Base-by-base conservation (phyloP, 2,329 filamentous ascomycete genomes). In the Xylariaceae sp. region DNA sequence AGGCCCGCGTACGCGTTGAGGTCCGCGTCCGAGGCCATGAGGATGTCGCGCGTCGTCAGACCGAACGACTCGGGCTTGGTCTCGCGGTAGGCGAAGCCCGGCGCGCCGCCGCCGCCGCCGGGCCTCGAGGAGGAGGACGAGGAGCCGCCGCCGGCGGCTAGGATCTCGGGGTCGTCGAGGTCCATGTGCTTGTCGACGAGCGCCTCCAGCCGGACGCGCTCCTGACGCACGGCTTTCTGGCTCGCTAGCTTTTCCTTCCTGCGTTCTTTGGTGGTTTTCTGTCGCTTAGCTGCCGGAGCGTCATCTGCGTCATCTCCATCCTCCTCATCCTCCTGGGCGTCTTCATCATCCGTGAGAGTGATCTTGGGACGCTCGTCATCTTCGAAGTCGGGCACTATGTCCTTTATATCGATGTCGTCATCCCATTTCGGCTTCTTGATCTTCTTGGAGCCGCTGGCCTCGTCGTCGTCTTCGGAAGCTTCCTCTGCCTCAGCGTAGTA, bases 381-480 rank as follows among this genome's bases (percentile, higher is more conserved):
- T 14, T 85, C 77, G 53, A 93, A 94, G 40, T 94, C 86, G 2
- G 87, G 88, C 18, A 94, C 66, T 32, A 95, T 71, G 57, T 94
- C 90, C 40, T 83, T 87, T 64, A 98, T 96, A 55, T 96, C 89
- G 49, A 98, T 95, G 55, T 98, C 92, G 52, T 96, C 88, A 50
- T 95, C 86, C 83, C 90, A 98, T 42, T 78, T 84, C 8, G 86
- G 87, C 63, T 94, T 94, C 69, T 85, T 87, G 8, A 73, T 62
- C 45, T 75, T 78, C 56, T 75, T 78, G 33, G 60, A 45, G 13
- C 62, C 61, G 25, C 64, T 72, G 31, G 63, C 63, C 5, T 70
- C 75, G n/a, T 69, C 44, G 18, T 51, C 64, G 12, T 74, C 72
- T 3, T 67, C 73, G 39, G 82, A 84, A 45, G 78, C 82, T 43